phyloP scores from a whole-genome alignment of 2,329 filamentous ascomycete genomes.

The Fusarium setosum region DNA sequence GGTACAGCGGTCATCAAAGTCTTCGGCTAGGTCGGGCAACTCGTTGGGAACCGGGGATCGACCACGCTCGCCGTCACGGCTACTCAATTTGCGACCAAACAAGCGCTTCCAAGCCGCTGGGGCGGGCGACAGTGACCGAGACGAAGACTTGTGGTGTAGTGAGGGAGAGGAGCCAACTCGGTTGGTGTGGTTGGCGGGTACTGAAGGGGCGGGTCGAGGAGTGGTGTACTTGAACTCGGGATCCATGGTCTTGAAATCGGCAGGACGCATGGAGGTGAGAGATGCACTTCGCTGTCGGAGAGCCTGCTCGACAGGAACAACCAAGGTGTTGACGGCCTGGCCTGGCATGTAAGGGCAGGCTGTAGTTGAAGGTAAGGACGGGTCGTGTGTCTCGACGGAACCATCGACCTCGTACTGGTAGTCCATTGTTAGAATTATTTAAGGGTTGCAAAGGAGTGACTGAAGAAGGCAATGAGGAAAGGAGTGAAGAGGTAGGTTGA shows the following conservation, averaged over 20 bases:
- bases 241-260: slow-evolving; percentile 79
- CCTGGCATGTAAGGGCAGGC: slow-evolving; percentile 88
- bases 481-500: slow-evolving; percentile 24
- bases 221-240: slow-evolving; percentile 80
- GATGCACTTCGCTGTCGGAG: slow-evolving; percentile 73
- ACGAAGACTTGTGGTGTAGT: slow-evolving; percentile 53
- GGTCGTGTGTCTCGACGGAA: slow-evolving; percentile 80
- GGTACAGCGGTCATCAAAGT: slow-evolving; percentile 31
- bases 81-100: slow-evolving; percentile 56
- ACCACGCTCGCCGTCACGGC: slow-evolving; percentile 48
- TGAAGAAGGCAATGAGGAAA: slow-evolving; percentile 15
- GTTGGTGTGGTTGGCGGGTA: slow-evolving; percentile 27
- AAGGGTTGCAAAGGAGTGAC: neutral
- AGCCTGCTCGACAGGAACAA: slow-evolving; percentile 78
- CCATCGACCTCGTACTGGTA: slow-evolving; percentile 84
- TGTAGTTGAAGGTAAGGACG: slow-evolving; percentile 78
- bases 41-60: slow-evolving; percentile 46
- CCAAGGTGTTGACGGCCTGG: slow-evolving; percentile 86
- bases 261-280: slow-evolving; percentile 67
- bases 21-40: slow-evolving; percentile 11
- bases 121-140: slow-evolving; percentile 59
- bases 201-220: slow-evolving; percentile 68
- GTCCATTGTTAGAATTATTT: slow-evolving; percentile 39
- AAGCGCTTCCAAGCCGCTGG: slow-evolving; percentile 63
- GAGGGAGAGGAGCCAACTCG: slow-evolving; percentile 48